Evolutionary conservation across 768 basidiomycete genomes (phyloP), one percentile per base, ranked within the genome.

Genomic region (Tulasnella sp.): DNA sequence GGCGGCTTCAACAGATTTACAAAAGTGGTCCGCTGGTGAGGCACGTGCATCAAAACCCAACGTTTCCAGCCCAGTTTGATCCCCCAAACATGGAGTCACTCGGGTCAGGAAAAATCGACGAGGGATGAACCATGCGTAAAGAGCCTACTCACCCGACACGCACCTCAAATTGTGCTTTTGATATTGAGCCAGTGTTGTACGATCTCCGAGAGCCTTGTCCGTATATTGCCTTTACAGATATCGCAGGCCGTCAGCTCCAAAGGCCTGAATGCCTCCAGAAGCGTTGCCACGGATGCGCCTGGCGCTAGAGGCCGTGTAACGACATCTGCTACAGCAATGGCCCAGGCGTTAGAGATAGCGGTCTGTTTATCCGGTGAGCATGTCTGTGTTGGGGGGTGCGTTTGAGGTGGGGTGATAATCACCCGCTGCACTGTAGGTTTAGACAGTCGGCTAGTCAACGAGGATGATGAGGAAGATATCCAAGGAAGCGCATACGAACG

Each of bases 341-440:
- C 49, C 62, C 62, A 62, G 3, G 62, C 62, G n/a, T 53, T 25
- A 22, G 22, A 24, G 12, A 62, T 43, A 2, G 27, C 29, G 7
- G 17, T 10, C 21, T 61, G 61, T 12, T 30, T 49, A 17, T 27
- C 48, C 17, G 25, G 21, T n/a, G 63, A 34, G 52, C 62, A 62
- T n/a, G 34, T n/a, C 11, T 25, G 3, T 15, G 38, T 34, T 7
- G 27, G 4, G 21, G 42, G 9, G 24, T 62, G 62, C 29, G 22
- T 31, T 8, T 52, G 21, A 3, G 62, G 62, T 9, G 49, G 49
- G 17, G 21, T 24, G 11, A 29, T 34, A 30, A 91, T 73, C 17
- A 89, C 78, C 29, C 85, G 80, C 68, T 90, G 90, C 31, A 91
- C n/a, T n/a, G n/a, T n/a, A n/a, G n/a, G n/a, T n/a, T n/a, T n/a